Conservation (phyloP, 371 early-diverging fungal genomes). For the Mucor lusitanicus region DNA sequence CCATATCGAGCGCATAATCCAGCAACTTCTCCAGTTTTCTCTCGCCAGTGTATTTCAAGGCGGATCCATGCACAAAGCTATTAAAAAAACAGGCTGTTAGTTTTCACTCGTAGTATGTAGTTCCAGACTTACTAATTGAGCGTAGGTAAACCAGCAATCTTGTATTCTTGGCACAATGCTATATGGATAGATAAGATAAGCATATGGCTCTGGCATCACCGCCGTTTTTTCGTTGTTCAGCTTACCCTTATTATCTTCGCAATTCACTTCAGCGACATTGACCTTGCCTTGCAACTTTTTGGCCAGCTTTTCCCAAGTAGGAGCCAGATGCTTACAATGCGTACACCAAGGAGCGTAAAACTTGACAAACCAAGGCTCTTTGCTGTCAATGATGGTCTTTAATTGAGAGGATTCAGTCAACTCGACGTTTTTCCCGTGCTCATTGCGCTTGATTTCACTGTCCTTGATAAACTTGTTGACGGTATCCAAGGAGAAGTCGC, state of each 20-base stretch:
- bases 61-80: conserved; percentile 46
- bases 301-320: conserved; percentile 76
- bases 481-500: neutral
- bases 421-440: neutral
- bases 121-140: conserved; percentile 54
- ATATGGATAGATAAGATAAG: neutral
- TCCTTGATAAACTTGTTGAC: conserved; percentile 12
- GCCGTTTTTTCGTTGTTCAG: too few relatives aligned
- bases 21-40: conserved; percentile 48
- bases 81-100: too few relatives aligned
- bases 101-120: too few relatives aligned
- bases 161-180: conserved; percentile 54
- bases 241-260: too few relatives aligned
- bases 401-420: conserved; percentile 5
- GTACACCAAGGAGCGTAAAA: conserved; percentile 90
- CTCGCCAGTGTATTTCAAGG: conserved; percentile 50
- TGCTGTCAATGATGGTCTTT: conserved; percentile 13
- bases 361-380: conserved; percentile 71
- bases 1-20: conserved; percentile 41
- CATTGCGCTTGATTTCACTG: conserved; percentile 2
- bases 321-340: conserved; percentile 83
- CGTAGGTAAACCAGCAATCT: conserved; percentile 81
- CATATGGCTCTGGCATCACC: neutral
- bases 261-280: conserved; percentile 85
- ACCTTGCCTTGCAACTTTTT: conserved; percentile 65